Percentiles rank a stretch among this genome's conserved stretches.
These are phyloP conservation scores for Cardiospermum halicacabum DNA, from an alignment of 345 rosid species.

Conservation along the genomic window DNA sequence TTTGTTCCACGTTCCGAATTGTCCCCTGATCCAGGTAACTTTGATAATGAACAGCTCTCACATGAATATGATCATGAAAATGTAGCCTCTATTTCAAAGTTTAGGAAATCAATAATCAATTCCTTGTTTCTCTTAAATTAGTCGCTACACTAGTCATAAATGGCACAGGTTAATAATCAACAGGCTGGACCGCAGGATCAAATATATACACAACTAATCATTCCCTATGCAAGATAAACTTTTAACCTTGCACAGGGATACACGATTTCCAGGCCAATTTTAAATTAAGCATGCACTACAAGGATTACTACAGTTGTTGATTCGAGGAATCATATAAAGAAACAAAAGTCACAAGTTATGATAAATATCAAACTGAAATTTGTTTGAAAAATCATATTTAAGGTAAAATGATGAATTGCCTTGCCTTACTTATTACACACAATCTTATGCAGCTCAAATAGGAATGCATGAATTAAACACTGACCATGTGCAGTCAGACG, in stretches of 20 bases:
- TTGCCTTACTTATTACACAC: background rate
- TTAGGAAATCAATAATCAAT: background rate
- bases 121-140: background rate
- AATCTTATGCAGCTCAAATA: background rate
- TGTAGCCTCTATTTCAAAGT: background rate
- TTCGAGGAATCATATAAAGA: background rate
- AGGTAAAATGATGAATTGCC: background rate
- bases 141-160: no score
- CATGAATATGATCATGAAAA: slow-evolving; percentile 1
- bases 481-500: background rate
- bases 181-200: no score
- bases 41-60: background rate
- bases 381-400: background rate
- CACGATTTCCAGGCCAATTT: no score
- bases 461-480: background rate
- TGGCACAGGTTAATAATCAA: no score
- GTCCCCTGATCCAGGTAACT: no score
- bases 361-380: background rate
- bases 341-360: background rate
- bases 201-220: no score
- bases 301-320: background rate
- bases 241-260: no score
- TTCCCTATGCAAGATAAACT: no score
- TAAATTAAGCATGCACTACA: no score
- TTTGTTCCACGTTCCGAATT: no score